Conservation (phyloP, 495 filamentous ascomycete genomes). For the Umbilicaria muhlenbergii region DNA sequence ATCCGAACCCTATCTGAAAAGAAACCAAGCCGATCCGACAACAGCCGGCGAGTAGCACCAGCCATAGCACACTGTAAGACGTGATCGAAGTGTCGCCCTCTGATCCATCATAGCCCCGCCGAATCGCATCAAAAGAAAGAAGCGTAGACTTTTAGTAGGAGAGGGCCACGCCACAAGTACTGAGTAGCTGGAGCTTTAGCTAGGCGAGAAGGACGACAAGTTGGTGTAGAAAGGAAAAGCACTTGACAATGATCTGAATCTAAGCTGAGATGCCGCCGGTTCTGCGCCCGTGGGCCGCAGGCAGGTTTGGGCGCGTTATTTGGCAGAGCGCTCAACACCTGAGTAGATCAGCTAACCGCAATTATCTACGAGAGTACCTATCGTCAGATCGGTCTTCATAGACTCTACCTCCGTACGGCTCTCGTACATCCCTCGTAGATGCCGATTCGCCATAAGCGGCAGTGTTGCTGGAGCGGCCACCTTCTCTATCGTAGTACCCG, state of each 20-base stretch:
- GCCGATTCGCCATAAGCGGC: conserved; percentile 24
- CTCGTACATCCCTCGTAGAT: conserved; percentile 10
- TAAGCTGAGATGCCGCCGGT: not conserved
- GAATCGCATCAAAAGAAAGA: conserved; percentile 11
- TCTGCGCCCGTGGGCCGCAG: conserved; percentile 1
- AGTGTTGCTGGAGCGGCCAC: conserved; percentile 28
- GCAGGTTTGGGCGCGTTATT: conserved; percentile 15
- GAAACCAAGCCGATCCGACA: conserved; percentile 1
- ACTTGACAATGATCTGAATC: conserved; percentile 1
- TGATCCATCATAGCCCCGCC: conserved; percentile 6
- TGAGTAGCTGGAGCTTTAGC: conserved; percentile 4
- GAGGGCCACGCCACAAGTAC: conserved; percentile 4
- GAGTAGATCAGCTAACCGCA: conserved; percentile 14
- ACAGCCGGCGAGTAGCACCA: conserved; percentile 5
- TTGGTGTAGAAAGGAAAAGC: conserved; percentile 5
- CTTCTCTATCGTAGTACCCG: conserved; percentile 28
- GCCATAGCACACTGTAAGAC: conserved; percentile 4
- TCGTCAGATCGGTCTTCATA: conserved; percentile 15
- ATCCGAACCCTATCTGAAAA: conserved; percentile 6
- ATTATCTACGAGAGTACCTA: conserved; percentile 17
- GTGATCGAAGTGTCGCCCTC: conserved; percentile 7
- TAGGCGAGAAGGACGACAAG: conserved; percentile 3
- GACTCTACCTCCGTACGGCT: conserved; percentile 18
- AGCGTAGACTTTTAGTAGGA: conserved; percentile 7
- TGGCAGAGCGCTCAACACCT: conserved; percentile 18